Percentiles rank a stretch among this genome's conserved stretches.
phyloP scores from a whole-genome alignment of 208 protist species.

The Leishmania turanica region DNA sequence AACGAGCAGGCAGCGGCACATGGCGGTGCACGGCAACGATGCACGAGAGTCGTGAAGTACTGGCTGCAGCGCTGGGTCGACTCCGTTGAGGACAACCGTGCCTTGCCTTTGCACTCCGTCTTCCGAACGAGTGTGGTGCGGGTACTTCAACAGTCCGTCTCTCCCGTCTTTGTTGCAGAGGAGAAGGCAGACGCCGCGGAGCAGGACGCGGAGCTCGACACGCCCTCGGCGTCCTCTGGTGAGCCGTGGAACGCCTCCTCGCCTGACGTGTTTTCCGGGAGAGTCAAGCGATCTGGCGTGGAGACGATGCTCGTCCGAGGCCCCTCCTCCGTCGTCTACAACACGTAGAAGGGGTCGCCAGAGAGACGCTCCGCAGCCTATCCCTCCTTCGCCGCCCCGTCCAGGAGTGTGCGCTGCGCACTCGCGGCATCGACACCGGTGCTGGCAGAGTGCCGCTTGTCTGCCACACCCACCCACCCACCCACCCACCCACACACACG shows the following conservation, averaged over 20 bases:
- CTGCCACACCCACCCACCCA: too few species aligned
- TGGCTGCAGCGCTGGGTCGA: constrained; percentile 26
- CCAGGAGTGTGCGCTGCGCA: not conserved
- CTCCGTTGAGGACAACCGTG: constrained; percentile 1
- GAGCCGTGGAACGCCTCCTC: too few species aligned
- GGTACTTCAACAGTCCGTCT: not conserved
- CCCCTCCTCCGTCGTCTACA: constrained; percentile 11
- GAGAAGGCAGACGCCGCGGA: not conserved
- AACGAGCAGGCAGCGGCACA: not conserved
- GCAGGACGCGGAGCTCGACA: not conserved
- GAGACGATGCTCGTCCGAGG: constrained; percentile 15
- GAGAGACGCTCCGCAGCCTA: not conserved
- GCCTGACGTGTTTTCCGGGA: not conserved
- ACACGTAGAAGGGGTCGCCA: not conserved
- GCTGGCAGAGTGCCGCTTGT: too few species aligned
- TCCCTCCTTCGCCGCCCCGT: not conserved
- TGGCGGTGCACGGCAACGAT: not conserved
- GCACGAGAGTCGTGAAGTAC: constrained; percentile 5
- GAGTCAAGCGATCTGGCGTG: not conserved
- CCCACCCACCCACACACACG: too few species aligned
- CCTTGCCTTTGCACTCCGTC: constrained; percentile 5
- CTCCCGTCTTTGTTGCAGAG: not conserved
- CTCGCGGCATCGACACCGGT: too few species aligned
- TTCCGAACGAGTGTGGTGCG: constrained; percentile 6
- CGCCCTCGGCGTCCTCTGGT: not conserved